These are phyloP conservation scores for Pythium insidiosum DNA, from an alignment of 352 stramenopile species.

Conservation along the genomic window DNA sequence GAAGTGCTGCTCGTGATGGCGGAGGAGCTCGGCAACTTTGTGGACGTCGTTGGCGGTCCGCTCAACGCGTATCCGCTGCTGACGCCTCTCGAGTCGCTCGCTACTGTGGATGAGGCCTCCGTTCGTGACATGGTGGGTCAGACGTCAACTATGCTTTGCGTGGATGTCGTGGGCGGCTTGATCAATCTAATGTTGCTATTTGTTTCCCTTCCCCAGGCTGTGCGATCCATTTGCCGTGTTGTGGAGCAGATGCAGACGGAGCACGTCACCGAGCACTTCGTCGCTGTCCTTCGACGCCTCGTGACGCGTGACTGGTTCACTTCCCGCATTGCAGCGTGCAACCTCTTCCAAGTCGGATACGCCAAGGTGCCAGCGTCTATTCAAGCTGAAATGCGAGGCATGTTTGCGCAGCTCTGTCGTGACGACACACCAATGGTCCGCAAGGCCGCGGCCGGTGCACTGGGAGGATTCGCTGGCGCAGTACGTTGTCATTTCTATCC, in stretches of 20 bases:
- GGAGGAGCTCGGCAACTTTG: constrained; percentile 88
- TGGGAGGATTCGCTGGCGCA: constrained; percentile 83
- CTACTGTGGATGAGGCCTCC: constrained; percentile 92
- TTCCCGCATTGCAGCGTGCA: constrained; percentile 80
- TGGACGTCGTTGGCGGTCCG: constrained; percentile 87
- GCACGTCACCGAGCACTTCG: constrained; percentile 87
- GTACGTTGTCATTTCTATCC: constrained; percentile 12
- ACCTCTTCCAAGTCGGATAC: constrained; percentile 76
- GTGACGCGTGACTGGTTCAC: constrained; percentile 94
- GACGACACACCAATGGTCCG: constrained; percentile 98
- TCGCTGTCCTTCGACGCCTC: constrained; percentile 90
- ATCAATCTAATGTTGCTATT: not conserved
- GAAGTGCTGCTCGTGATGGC: constrained; percentile 94
- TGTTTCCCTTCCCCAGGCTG: constrained; percentile 35
- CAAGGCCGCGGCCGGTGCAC: constrained; percentile 81
- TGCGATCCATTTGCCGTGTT: constrained; percentile 86
- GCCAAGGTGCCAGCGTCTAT: constrained; percentile 36
- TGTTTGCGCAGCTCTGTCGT: constrained; percentile 92
- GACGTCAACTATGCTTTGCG: too few relatives aligned
- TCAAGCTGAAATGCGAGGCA: constrained; percentile 75
- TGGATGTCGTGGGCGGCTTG: too few relatives aligned
- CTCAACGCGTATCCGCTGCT: constrained; percentile 87
- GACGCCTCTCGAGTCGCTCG: constrained; percentile 90
- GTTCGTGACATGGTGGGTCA: constrained; percentile 86
- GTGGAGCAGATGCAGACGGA: constrained; percentile 78